Percentiles rank a stretch among this genome's conserved stretches.
These are phyloP conservation scores for Globisporangium nagaii DNA, from an alignment of 352 stramenopile genomes.

Conservation along the genomic window DNA sequence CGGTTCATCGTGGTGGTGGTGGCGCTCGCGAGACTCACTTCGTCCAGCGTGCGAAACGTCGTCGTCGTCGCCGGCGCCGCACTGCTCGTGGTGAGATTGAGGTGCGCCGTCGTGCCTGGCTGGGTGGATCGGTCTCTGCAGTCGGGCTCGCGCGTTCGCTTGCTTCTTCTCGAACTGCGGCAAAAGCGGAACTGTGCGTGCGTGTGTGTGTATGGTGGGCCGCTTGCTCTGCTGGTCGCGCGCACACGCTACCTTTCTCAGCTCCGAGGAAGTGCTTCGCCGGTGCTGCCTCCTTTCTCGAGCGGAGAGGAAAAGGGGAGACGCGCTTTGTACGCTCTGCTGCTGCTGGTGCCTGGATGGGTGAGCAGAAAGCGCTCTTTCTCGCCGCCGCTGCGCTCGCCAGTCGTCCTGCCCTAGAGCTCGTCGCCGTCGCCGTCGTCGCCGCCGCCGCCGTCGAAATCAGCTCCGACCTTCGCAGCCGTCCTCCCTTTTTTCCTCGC, in stretches of 20 bases:
- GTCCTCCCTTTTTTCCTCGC: no score
- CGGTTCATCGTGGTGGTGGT: constrained; percentile 79
- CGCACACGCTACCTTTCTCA: not conserved
- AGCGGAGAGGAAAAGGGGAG: no score
- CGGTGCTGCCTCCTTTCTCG: not conserved
- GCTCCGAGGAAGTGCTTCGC: not conserved
- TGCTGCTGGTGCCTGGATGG: no score
- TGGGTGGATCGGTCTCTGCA: not conserved
- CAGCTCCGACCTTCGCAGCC: no score
- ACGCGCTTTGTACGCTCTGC: no score
- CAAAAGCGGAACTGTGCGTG: not conserved
- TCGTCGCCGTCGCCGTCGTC: no score
- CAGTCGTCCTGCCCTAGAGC: no score
- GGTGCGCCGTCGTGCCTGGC: constrained; percentile 8
- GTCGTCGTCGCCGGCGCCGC: constrained; percentile 4
- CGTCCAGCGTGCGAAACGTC: constrained; percentile 8
- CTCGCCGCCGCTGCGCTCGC: no score
- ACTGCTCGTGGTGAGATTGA: constrained; percentile 7
- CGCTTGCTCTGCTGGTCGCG: not conserved
- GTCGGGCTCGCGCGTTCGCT: not conserved
- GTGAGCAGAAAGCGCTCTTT: no score
- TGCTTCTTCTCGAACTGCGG: not conserved
- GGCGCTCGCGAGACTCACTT: constrained; percentile 10
- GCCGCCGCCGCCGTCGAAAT: no score
- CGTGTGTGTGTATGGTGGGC: not conserved